Percentiles rank a stretch among this genome's conserved stretches.
Evolutionary conservation across 2,329 filamentous ascomycete species (phyloP).

Genomic region (Neonectria coccinea): DNA sequence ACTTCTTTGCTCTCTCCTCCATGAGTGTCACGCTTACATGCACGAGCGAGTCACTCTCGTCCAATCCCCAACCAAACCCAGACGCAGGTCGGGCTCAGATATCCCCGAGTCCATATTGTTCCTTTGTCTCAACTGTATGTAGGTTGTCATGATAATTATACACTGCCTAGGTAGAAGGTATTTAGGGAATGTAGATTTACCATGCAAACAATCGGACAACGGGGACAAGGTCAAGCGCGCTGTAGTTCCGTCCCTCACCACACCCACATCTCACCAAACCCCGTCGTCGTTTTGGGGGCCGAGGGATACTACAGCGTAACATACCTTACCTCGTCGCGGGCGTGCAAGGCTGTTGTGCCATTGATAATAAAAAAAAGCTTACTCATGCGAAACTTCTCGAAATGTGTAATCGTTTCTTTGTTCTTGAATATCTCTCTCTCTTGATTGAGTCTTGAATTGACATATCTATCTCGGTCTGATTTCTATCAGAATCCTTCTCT

Average conservation of each 20-base stretch:
- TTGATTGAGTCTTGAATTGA: neutral
- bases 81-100: neutral
- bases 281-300: neutral
- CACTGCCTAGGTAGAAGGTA: no score
- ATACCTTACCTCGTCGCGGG: no score
- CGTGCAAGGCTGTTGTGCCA: neutral
- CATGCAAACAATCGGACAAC: no score
- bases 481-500: slow-evolving; percentile 18
- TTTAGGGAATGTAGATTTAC: neutral
- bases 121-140: neutral
- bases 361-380: neutral
- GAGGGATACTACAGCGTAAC: neutral
- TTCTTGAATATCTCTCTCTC: neutral
- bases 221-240: neutral
- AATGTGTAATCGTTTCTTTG: neutral
- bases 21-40: neutral
- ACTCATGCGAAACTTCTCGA: neutral
- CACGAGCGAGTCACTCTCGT: neutral
- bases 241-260: neutral
- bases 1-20: neutral
- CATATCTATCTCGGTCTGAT: slow-evolving; percentile 2
- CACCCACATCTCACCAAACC: neutral
- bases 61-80: neutral
- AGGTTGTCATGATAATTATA: neutral
- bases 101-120: neutral